Evolutionary conservation across 2,329 filamentous ascomycete genomes (phyloP), one percentile per base, ranked within the genome.

Genomic region (Colletotrichum siamense): DNA sequence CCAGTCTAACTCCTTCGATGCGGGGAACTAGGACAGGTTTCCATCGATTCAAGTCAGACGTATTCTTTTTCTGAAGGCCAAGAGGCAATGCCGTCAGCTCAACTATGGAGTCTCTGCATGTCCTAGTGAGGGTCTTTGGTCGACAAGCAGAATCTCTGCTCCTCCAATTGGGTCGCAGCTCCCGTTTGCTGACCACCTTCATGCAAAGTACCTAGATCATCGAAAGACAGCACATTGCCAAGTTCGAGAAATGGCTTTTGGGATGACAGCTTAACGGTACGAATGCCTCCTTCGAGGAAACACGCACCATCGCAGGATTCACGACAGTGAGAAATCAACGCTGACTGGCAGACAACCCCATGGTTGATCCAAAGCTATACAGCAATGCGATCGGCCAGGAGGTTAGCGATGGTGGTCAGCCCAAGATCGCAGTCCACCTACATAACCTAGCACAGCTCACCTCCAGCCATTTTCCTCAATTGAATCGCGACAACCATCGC

Each of bases 1-100:
- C 0, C 36, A 9, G 34, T 39, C 8, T 1, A 39, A 0, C 0
- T 39, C 34, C 8, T 0, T 39, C 2, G 34, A 39, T 1, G 7
- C 1, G 44, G 44, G 44, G 18, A 49, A 49, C n/a, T 13, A 2
- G n/a, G n/a, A 2, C 10, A 22, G 1, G n/a, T 4, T 49, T 4
- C 44, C 44, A 0, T n/a, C 2, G 18, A 13, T 13, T 22, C 44
- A n/a, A 44, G 39, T 44, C 39, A n/a, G 39, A n/a, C 5, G 12
- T 32, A 13, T 13, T 32, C 32, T 1, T 32, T 6, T 32, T 32
- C 32, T 6, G 32, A 12, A 32, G 30, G 18, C 9, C 39, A 22
- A 36, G 34, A 36, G n/a, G 44, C 6, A 13, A 49, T 13, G 44
- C 44, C n/a, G n/a, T 49, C 44, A 49, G 44, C 44, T 49, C 44